These are phyloP conservation scores for Alternaria burnsii DNA, from an alignment of 2,329 filamentous ascomycete species.

Conservation along the genomic window DNA sequence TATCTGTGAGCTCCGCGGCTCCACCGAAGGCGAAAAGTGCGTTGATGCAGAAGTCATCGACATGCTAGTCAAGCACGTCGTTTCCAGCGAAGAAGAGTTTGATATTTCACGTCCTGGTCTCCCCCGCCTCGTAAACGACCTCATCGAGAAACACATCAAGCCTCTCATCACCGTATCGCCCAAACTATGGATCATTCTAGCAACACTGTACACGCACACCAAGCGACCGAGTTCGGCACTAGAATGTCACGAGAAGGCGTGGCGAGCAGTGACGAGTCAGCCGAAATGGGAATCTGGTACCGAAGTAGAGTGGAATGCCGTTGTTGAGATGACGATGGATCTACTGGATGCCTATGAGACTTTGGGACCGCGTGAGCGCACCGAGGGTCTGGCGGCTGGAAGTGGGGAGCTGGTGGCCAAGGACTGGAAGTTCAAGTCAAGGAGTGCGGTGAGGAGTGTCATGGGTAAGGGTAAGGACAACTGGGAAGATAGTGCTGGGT, in stretches of 20 bases:
- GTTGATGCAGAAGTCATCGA: slow-evolving; percentile 78
- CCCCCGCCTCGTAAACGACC: slow-evolving; percentile 69
- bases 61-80: slow-evolving; percentile 75
- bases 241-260: slow-evolving; percentile 87
- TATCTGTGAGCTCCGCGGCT: slow-evolving; percentile 76
- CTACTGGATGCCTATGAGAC: slow-evolving; percentile 85
- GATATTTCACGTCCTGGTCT: slow-evolving; percentile 58
- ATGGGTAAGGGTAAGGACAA: slow-evolving; percentile 80
- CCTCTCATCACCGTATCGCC: slow-evolving; percentile 85
- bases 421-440: slow-evolving; percentile 88
- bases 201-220: slow-evolving; percentile 76
- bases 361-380: slow-evolving; percentile 61
- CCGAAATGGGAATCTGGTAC: slow-evolving; percentile 66
- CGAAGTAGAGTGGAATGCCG: slow-evolving; percentile 71
- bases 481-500: slow-evolving; percentile 81
- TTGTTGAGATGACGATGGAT: slow-evolving; percentile 81
- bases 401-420: slow-evolving; percentile 71
- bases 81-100: slow-evolving; percentile 54
- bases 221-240: slow-evolving; percentile 75
- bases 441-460: slow-evolving; percentile 83
- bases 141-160: slow-evolving; percentile 77
- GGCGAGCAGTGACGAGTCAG: slow-evolving; percentile 73
- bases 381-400: slow-evolving; percentile 60
- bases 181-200: slow-evolving; percentile 78
- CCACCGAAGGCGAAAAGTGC: slow-evolving; percentile 74